Percentiles rank a stretch among this genome's conserved stretches.
Conservation (phyloP, 805 yeast species). For the Saccharomyces kudriavzevii region DNA sequence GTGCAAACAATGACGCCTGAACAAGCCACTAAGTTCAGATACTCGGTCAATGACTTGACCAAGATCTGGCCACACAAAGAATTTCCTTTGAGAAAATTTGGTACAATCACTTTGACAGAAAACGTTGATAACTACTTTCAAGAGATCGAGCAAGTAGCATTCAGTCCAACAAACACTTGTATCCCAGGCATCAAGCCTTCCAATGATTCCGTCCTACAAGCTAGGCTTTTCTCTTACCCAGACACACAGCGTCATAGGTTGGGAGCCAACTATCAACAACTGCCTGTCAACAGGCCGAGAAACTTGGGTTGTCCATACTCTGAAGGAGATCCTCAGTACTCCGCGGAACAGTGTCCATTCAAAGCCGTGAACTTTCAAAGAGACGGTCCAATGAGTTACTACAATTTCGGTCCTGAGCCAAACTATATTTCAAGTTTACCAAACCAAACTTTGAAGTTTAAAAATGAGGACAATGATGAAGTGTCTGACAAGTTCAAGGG, state of each 20-base stretch:
- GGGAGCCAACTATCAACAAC: constrained; percentile 58
- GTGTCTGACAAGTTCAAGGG: constrained; percentile 28
- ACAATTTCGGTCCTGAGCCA: constrained; percentile 43
- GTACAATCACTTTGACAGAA: constrained; percentile 45
- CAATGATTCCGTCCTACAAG: constrained; percentile 71
- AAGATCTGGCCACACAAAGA: constrained; percentile 84
- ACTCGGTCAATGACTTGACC: constrained; percentile 80
- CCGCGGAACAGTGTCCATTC: constrained; percentile 19
- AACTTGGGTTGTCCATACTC: constrained; percentile 39
- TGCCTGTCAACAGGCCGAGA: constrained; percentile 51
- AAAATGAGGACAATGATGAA: constrained; percentile 8
- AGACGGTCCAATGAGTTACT: constrained; percentile 51
- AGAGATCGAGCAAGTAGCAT: constrained; percentile 50
- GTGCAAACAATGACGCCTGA: constrained; percentile 65
- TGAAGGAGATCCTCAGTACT: neutral
- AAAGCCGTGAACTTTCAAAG: constrained; percentile 42
- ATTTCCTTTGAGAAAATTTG: constrained; percentile 77
- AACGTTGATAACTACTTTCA: constrained; percentile 48
- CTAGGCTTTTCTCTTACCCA: constrained; percentile 66
- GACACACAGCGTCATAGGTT: constrained; percentile 74
- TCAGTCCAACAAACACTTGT: constrained; percentile 58
- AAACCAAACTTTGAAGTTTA: constrained; percentile 18
- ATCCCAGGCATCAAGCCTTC: constrained; percentile 71
- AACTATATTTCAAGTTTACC: constrained; percentile 41
- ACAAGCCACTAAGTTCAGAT: constrained; percentile 66